Evolutionary conservation across 257 asterid genomes (phyloP).

Genomic region (Paraleonurus japonicus): DNA sequence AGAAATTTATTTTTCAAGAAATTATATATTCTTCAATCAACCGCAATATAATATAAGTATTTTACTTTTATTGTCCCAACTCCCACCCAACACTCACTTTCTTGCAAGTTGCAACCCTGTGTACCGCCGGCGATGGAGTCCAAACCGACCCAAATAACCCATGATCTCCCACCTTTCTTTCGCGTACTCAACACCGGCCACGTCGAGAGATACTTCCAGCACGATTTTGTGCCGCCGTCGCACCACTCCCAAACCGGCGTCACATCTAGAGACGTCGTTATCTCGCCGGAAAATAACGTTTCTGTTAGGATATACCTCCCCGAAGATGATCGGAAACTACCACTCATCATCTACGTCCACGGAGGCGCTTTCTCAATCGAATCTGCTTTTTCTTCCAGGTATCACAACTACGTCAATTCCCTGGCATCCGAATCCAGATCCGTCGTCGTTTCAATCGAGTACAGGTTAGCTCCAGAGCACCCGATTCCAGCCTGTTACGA

Average conservation of each 20-base stretch:
- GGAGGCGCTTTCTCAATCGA: slow-evolving; percentile 69
- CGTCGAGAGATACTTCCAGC: slow-evolving; percentile 25
- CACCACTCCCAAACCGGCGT: slow-evolving; percentile 47
- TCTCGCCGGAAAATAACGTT: slow-evolving; percentile 45
- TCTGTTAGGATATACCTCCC: slow-evolving; percentile 66
- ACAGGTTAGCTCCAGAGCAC: slow-evolving; percentile 69
- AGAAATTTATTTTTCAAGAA: too few relatives aligned
- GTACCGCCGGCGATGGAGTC: slow-evolving; percentile 16
- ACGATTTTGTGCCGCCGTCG: slow-evolving; percentile 47
- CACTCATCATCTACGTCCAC: slow-evolving; percentile 68
- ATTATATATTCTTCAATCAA: too few relatives aligned
- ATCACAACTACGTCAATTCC: slow-evolving; percentile 42
- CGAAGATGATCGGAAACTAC: slow-evolving; percentile 33
- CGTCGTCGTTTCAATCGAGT: slow-evolving; percentile 62
- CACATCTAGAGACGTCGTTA: slow-evolving; percentile 46
- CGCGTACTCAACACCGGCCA: slow-evolving; percentile 53
- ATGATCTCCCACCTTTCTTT: slow-evolving; percentile 47
- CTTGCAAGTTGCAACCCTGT: too few relatives aligned
- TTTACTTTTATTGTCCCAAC: too few relatives aligned
- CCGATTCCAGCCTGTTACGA: slow-evolving; percentile 68
- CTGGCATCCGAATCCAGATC: slow-evolving; percentile 49
- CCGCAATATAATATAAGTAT: too few relatives aligned
- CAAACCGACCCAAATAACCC: slow-evolving; percentile 25
- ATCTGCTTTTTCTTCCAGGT: slow-evolving; percentile 57
- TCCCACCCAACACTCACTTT: too few relatives aligned